phyloP scores from a whole-genome alignment of 345 rosid genomes.

The Lepidium aucheri region DNA sequence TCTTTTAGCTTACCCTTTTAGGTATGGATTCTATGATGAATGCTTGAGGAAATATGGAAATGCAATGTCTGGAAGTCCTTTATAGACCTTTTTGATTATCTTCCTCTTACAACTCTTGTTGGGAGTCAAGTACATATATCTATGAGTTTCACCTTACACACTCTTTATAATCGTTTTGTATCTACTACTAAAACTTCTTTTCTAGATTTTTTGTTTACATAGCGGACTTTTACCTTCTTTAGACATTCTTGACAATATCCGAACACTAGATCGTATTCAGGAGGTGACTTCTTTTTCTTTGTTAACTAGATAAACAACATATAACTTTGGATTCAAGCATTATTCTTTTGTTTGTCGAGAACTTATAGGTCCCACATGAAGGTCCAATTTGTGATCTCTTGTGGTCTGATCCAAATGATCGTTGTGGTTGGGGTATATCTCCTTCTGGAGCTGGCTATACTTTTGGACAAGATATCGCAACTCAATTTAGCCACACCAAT shows the following conservation, averaged over 20 bases:
- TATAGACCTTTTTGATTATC: conserved; percentile 68
- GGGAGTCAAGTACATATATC: conserved; percentile 58
- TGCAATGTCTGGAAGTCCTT: conserved; percentile 72
- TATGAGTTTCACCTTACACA: not conserved
- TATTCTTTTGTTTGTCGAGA: not conserved
- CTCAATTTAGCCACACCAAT: conserved; percentile 69
- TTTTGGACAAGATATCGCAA: conserved; percentile 83
- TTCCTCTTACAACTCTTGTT: conserved; percentile 81
- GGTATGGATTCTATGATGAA: conserved; percentile 85
- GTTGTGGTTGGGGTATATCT: conserved; percentile 94
- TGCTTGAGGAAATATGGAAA: conserved; percentile 88
- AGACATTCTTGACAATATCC: conserved; percentile 82
- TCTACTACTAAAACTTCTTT: not conserved
- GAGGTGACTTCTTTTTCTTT: conserved; percentile 42
- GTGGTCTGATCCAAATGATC: conserved; percentile 94
- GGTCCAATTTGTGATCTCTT: conserved; percentile 93
- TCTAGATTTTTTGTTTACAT: conserved; percentile 60
- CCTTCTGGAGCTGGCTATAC: conserved; percentile 40
- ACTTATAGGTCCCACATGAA: conserved; percentile 75
- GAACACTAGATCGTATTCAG: conserved; percentile 83
- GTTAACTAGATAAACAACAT: not conserved
- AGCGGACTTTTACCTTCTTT: conserved; percentile 87
- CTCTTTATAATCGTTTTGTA: not conserved
- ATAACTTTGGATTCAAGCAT: not conserved
- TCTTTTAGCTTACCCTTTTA: not conserved